Evolutionary conservation across 495 filamentous ascomycete species (phyloP), one percentile per base, ranked within the genome.

Genomic region (Amphirosellinia nigrospora): DNA sequence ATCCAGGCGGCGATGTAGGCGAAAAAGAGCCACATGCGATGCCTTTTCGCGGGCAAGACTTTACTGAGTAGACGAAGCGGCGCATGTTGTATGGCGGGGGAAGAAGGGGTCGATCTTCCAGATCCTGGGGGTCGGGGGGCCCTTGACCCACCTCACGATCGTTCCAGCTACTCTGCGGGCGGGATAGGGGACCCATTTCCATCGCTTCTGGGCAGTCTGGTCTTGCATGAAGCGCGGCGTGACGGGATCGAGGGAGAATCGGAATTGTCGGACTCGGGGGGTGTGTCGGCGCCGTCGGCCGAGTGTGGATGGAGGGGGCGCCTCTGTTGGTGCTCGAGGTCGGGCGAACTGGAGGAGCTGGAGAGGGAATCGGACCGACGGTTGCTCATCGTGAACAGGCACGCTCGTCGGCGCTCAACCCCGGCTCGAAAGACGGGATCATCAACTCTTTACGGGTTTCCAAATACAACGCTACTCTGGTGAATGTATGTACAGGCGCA

Each of bases 1-100:
- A 95, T 84, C 93, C 93, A 97, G 66, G 86, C 72, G 6, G 87
- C 79, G 70, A 93, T 89, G 66, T 89, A 89, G 26, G 83, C 75
- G n/a, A 88, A 76, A 64, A 93, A 79, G 10, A 93, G 78, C 26
- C 79, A 77, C 3, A 89, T 75, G 70, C 89, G 87, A 58, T 92
- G 89, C 50, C 75, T 84, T 70, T 80, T 83, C 70, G 87, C 88
- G n/a, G 92, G 92, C 4, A 92, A 79, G 53, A 87, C 84, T 53
- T 78, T 85, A 41, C 90, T 86, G 45, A 95, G 78, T 36, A 91
- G 80, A 36, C 83, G 82, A 70, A 89, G 83, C 0, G 93, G 93
- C 41, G 88, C 83, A 77, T 90, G 86, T 74, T 97, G 93, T 1
- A 92, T 75, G 11, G 72, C 74, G 7, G 92, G 92, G 91, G 61